Base-by-base conservation (phyloP, 371 early-diverging fungal species). In the Lichtheimia hyalospora region DNA sequence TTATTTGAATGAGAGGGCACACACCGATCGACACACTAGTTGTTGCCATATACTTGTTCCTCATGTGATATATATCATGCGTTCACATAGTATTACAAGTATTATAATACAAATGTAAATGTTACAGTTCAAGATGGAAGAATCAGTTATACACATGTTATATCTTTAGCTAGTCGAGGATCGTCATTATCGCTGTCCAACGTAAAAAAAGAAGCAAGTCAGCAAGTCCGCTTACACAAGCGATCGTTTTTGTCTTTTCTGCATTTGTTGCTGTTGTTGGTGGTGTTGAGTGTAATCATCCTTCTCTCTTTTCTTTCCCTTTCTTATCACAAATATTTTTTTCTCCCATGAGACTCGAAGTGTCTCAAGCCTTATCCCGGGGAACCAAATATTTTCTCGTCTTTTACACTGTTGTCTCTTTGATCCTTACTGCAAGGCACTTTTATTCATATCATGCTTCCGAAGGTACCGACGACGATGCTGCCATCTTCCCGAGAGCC, bases 391-490 rank as follows among this genome's bases (percentile, higher is more conserved):
- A 65, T 28, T 34, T 60, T 23, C 58, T 65, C 13, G 42, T 61
- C 15, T 23, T 46, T 4, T 65, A 65, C 46, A 51, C 61, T 6
- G 39, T 60, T 8, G 13, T 60, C 20, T 65, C 66, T 16, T 46
- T 65, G 14, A 25, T 61, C 8, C 54, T 65, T 53, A 65, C 61
- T 8, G 50, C 43, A 43, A 48, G 53, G 41, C 61, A 65, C 48
- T 65, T 65, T 49, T 64, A 64, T 42, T 49, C 64, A 25, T 55
- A 60, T 4, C 60, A 56, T 40, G 25, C 21, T 42, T 43, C 52
- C 25, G 48, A 54, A 41, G 41, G 25, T 40, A 56, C 54, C 25
- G 42, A 60, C 27, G 58, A 60, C 23, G 39, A 53, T 12, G 40
- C 49, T 10, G 50, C 57, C 39, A 56, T 64, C 40, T 60, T 43